Base-by-base conservation (phyloP, 2,329 filamentous ascomycete species). In the Sporothrix dimorphospora region DNA sequence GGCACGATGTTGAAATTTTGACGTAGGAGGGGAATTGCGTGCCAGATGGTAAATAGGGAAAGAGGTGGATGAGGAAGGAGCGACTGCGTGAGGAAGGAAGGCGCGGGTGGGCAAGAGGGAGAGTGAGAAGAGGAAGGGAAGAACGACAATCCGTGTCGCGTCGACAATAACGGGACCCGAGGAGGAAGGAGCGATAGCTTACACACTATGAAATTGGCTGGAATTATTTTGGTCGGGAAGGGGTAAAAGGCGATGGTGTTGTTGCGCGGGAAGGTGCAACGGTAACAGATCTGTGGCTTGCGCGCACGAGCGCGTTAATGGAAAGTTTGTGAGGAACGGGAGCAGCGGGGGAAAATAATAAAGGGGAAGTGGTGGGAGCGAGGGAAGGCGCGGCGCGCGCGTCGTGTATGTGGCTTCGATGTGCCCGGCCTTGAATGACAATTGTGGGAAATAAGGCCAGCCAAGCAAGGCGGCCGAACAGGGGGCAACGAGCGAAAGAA, bases 131-230 rank as follows among this genome's bases (percentile, higher is more conserved):
- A 47, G 63, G 57, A 73, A 73, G 66, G 73, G 42, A 74, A 70
- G 53, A 73, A 73, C 67, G 72, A 69, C 73, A 49, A 67, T 72
- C 69, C 72, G 73, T 71, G 73, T 72, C 73, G 73, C 74, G 73
- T 75, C 74, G 74, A 74, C 45, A 75, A 74, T 72, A 74, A 72
- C 71, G 70, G 71, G 72, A 71, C 71, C 66, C 38, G 42, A 61
- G 16, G 55, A n/a, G 68, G 71, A 72, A 74, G 70, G 71, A 70
- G 68, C 59, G 72, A 70, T 49, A 71, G 74, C 66, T 72, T 69
- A 72, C 53, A 72, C 72, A 53, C 49, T 55, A 53, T 69, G 45
- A 72, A 53, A 72, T 72, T 72, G 71, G 70, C 40, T 45, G 55
- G 55, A 63, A 61, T 24, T 63, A 61, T 68, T 65, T 55, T 40